Conservation (phyloP, 2,329 filamentous ascomycete genomes). For the Diaporthe longicolla region DNA sequence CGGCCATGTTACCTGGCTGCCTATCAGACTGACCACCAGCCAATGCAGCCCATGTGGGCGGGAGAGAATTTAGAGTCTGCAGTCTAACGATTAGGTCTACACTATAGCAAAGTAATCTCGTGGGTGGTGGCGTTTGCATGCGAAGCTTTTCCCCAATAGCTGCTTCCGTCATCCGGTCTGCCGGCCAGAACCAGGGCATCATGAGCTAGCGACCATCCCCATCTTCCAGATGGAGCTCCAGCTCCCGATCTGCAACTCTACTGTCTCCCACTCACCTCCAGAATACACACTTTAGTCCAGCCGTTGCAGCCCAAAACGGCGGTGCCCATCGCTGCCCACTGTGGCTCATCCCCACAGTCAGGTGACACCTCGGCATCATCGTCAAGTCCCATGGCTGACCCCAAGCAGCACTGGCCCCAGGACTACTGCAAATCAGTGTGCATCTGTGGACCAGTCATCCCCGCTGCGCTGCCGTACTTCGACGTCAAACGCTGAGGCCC, state of each 20-base stretch:
- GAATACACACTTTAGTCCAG: not conserved
- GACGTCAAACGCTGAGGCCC: too few relatives aligned
- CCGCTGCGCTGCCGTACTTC: too few relatives aligned
- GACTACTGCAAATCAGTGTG: too few relatives aligned
- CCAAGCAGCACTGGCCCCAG: too few relatives aligned
- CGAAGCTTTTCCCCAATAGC: constrained; percentile 26
- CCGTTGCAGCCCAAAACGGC: not conserved
- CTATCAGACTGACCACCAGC: not conserved
- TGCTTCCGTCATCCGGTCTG: constrained; percentile 9
- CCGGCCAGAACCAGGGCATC: constrained; percentile 7
- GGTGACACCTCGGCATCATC: constrained; percentile 14
- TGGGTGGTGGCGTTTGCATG: not conserved
- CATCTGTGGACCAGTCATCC: too few relatives aligned
- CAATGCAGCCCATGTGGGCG: not conserved
- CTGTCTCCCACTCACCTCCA: not conserved
- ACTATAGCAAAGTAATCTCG: not conserved
- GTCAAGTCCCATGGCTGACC: not conserved
- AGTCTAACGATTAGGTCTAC: not conserved
- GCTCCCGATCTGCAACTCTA: constrained; percentile 7
- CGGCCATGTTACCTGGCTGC: not conserved
- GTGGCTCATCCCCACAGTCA: not conserved
- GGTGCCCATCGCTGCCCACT: constrained; percentile 2
- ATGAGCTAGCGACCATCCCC: constrained; percentile 27
- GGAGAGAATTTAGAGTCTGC: not conserved
- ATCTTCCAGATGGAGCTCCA: constrained; percentile 20